Evolutionary conservation across 371 early-diverging fungal species (phyloP).

Genomic region (Rhizopus delemar): DNA sequence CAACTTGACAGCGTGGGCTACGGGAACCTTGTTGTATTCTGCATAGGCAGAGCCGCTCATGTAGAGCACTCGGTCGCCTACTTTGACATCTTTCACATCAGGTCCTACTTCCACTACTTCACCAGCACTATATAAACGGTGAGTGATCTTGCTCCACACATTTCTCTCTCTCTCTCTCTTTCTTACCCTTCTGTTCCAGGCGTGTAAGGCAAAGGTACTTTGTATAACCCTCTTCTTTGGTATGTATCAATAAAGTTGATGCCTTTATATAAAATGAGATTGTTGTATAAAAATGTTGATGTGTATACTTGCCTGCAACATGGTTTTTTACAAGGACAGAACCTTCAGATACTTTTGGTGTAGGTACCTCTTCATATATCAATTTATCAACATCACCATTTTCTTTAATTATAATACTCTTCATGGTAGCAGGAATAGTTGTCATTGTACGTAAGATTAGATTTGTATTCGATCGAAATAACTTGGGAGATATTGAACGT

Average conservation of each 20-base stretch:
- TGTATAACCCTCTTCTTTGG: constrained; percentile 86
- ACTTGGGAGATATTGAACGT: not conserved
- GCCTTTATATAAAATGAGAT: constrained; percentile 32
- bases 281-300: not conserved
- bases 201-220: constrained; percentile 65
- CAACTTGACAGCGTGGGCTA: constrained; percentile 51
- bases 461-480: not conserved
- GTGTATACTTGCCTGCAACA: constrained; percentile 51
- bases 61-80: constrained; percentile 87
- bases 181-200: constrained; percentile 78
- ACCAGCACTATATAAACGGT: constrained; percentile 60
- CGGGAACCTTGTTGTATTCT: constrained; percentile 70
- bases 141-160: not conserved
- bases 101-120: constrained; percentile 76
- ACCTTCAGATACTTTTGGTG: constrained; percentile 49
- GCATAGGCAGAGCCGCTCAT: constrained; percentile 70
- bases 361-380: constrained; percentile 52
- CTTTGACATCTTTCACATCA: constrained; percentile 65
- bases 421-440: constrained; percentile 48
- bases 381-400: constrained; percentile 78
- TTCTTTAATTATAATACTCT: constrained; percentile 70
- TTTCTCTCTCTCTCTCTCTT: not conserved
- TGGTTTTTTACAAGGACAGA: constrained; percentile 80
- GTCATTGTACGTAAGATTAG: constrained; percentile 33
- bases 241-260: constrained; percentile 95